phyloP scores from a whole-genome alignment of 345 rosid genomes.

The Linum tenue region DNA sequence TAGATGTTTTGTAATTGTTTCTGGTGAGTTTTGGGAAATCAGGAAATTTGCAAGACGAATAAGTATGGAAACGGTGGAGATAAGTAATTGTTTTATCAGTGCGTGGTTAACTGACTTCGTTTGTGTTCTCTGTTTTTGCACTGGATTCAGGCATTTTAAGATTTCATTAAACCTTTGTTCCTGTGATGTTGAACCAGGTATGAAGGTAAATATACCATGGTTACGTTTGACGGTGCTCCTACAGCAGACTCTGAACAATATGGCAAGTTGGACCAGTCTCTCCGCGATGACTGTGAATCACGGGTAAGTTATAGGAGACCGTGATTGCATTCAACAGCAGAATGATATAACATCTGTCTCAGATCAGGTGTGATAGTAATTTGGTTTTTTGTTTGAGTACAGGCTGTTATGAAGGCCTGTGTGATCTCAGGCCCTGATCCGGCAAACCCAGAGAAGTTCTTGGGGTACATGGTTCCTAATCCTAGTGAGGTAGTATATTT shows the following conservation, averaged over 20 bases:
- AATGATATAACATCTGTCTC: no score
- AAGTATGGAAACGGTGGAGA: not conserved
- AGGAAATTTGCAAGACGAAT: no score
- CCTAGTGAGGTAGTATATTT: constrained; percentile 52
- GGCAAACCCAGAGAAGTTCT: constrained; percentile 63
- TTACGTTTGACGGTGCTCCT: constrained; percentile 76
- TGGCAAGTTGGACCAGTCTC: constrained; percentile 53
- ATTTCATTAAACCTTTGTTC: not conserved
- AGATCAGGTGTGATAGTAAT: not conserved
- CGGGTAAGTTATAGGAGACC: constrained; percentile 38
- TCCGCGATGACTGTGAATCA: constrained; percentile 77
- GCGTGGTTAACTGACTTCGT: not conserved
- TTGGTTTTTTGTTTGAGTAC: constrained; percentile 12
- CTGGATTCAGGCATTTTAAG: constrained; percentile 11
- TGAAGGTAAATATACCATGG: constrained; percentile 65
- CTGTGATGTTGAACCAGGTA: constrained; percentile 41
- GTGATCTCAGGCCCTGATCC: constrained; percentile 61
- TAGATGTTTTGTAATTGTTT: no score
- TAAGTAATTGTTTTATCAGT: not conserved
- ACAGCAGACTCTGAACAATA: constrained; percentile 76
- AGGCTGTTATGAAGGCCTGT: constrained; percentile 95
- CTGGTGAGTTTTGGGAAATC: no score
- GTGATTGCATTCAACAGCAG: no score
- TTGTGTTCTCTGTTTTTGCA: not conserved
- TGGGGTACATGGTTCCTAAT: constrained; percentile 88